phyloP scores from a whole-genome alignment of 352 stramenopile species.

The Globisporangium rhizosaccharum region DNA sequence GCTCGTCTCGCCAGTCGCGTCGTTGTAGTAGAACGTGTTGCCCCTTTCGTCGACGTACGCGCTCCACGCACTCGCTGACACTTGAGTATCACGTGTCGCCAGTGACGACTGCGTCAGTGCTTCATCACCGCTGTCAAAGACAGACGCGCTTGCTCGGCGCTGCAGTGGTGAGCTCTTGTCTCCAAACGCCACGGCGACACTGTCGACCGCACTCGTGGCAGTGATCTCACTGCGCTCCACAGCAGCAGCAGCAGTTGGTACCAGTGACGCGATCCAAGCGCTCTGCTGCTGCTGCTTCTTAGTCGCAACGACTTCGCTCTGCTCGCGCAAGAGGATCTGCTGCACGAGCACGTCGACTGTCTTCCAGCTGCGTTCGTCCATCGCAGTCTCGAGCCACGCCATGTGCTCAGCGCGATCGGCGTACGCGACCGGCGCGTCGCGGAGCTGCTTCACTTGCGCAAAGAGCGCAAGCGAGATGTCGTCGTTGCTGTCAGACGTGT shows the following conservation, averaged over 20 bases:
- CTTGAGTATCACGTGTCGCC: not conserved
- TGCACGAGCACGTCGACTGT: constrained; percentile 68
- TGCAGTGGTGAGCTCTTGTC: too few species aligned
- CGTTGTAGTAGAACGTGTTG: constrained; percentile 39
- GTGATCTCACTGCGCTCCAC: too few species aligned
- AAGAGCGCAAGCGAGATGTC: constrained; percentile 60
- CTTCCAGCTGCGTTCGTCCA: constrained; percentile 50
- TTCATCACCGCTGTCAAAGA: not conserved
- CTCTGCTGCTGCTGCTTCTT: constrained; percentile 10
- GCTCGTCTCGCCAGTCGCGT: constrained; percentile 27
- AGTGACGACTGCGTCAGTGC: not conserved
- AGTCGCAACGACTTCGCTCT: constrained; percentile 33
- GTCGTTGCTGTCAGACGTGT: constrained; percentile 35
- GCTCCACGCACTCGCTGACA: constrained; percentile 14
- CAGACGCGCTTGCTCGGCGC: not conserved
- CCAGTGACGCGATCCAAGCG: not conserved
- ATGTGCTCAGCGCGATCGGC: constrained; percentile 53
- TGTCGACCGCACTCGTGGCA: too few species aligned
- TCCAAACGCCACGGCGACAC: too few species aligned
- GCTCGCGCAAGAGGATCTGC: constrained; percentile 63
- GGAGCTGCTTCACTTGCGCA: constrained; percentile 45
- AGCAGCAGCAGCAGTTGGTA: too few species aligned
- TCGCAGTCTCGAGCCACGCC: constrained; percentile 61
- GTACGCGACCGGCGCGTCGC: constrained; percentile 44
- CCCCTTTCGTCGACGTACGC: constrained; percentile 25